Evolutionary conservation across 768 basidiomycete species (phyloP).

Genomic region (Leccinum disarticulatum): DNA sequence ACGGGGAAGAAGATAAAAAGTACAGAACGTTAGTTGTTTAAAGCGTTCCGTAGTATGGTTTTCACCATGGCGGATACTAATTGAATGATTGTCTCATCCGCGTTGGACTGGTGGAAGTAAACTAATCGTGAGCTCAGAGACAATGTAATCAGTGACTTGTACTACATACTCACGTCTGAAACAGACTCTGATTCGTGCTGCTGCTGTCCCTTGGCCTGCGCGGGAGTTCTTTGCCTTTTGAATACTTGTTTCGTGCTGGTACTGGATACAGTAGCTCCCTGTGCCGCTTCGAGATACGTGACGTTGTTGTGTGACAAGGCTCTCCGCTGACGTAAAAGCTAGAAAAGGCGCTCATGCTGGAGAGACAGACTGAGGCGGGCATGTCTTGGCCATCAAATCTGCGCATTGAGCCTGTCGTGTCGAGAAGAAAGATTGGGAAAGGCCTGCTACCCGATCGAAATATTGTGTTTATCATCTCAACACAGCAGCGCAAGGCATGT

Average conservation of each 20-base stretch:
- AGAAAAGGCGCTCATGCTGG: slow-evolving; percentile 33
- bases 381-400: slow-evolving; percentile 48
- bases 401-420: slow-evolving; percentile 47
- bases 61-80: too few species aligned
- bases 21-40: too few species aligned
- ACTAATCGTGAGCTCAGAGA: too few species aligned
- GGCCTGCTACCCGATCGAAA: background rate
- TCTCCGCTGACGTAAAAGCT: slow-evolving; percentile 32
- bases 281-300: slow-evolving; percentile 22
- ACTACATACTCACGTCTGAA: slow-evolving; percentile 37
- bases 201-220: slow-evolving; percentile 20
- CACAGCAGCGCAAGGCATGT: background rate
- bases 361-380: slow-evolving; percentile 39
- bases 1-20: too few species aligned
- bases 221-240: slow-evolving; percentile 19
- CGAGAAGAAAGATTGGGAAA: slow-evolving; percentile 39
- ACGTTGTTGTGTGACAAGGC: slow-evolving; percentile 6
- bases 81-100: too few species aligned
- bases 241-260: background rate
- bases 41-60: too few species aligned
- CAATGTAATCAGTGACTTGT: too few species aligned
- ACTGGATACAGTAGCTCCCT: background rate
- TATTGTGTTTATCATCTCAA: background rate
- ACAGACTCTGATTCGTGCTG: slow-evolving; percentile 26
- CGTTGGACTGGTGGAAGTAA: too few species aligned